Percentiles rank a stretch among this genome's conserved stretches.
Conservation (phyloP, 2,329 filamentous ascomycete species). For the Xylariaceae sp. region DNA sequence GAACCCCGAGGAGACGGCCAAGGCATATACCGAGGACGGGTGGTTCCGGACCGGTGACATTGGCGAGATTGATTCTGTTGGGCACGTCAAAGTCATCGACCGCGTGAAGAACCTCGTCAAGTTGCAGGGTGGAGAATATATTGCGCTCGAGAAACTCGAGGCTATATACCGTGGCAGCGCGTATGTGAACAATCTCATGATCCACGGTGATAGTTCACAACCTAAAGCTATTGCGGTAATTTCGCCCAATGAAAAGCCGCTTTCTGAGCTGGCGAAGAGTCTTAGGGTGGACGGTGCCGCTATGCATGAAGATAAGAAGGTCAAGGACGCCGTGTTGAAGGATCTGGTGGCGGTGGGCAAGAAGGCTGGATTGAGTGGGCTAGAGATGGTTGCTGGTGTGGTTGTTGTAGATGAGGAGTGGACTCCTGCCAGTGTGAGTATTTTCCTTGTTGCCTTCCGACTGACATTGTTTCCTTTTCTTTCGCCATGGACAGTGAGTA, state of each 20-base stretch:
- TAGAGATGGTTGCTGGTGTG: conserved; percentile 73
- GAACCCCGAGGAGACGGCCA: conserved; percentile 79
- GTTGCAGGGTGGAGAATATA: conserved; percentile 92
- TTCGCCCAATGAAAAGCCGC: conserved; percentile 60
- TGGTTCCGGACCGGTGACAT: conserved; percentile 99
- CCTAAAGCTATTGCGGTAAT: conserved; percentile 80
- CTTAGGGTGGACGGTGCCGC: conserved; percentile 63
- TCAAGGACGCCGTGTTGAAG: conserved; percentile 58
- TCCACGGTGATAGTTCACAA: conserved; percentile 73
- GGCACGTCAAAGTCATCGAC: conserved; percentile 84
- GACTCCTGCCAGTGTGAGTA: conserved; percentile 77
- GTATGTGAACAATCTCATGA: conserved; percentile 82
- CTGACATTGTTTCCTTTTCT: background rate
- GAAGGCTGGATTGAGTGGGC: conserved; percentile 61
- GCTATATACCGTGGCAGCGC: conserved; percentile 78
- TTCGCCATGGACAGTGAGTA: background rate
- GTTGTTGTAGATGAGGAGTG: conserved; percentile 82
- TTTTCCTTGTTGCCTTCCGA: background rate
- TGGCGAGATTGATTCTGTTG: conserved; percentile 77
- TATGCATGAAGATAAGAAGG: conserved; percentile 63
- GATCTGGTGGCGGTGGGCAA: conserved; percentile 63
- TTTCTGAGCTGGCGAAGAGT: conserved; percentile 56
- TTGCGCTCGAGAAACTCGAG: conserved; percentile 93
- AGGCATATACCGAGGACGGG: conserved; percentile 73
- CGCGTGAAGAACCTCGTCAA: conserved; percentile 98